These are phyloP conservation scores for Bimuria novae-zelandiae DNA, from an alignment of 2,329 filamentous ascomycete species.

Conservation along the genomic window DNA sequence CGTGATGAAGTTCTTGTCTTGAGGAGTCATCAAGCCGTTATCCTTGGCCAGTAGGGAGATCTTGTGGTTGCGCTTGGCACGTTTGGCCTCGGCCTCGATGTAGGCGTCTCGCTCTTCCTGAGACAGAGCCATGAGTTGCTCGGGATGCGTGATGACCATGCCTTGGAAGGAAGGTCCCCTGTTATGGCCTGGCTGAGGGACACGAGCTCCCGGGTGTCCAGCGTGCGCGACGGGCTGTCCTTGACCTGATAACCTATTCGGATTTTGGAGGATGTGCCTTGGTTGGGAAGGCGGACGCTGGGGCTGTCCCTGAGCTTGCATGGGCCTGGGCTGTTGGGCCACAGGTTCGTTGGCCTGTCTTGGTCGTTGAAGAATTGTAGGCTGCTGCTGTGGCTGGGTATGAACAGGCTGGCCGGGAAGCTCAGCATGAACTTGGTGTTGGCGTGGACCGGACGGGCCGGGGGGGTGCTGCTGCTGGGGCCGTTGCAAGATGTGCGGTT, in stretches of 20 bases:
- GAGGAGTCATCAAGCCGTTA: slow-evolving; percentile 97
- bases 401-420: slow-evolving; percentile 48
- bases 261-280: slow-evolving; percentile 79
- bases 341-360: slow-evolving; percentile 29
- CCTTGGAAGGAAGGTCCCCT: slow-evolving; percentile 56
- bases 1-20: slow-evolving; percentile 99
- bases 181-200: slow-evolving; percentile 42
- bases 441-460: slow-evolving; percentile 48
- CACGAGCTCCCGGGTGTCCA: slow-evolving; percentile 33
- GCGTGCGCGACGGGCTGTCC: slow-evolving; percentile 45
- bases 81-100: slow-evolving; percentile 87
- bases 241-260: slow-evolving; percentile 63
- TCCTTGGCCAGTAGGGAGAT: slow-evolving; percentile 91
- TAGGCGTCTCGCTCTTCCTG: slow-evolving; percentile 85
- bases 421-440: slow-evolving; percentile 50
- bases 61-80: slow-evolving; percentile 97
- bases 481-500: slow-evolving; percentile 56
- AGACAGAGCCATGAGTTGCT: slow-evolving; percentile 75
- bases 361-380: slow-evolving; percentile 44
- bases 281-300: slow-evolving; percentile 55
- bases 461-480: slow-evolving; percentile 47
- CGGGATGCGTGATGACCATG: slow-evolving; percentile 67
- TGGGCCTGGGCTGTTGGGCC: slow-evolving; percentile 32
- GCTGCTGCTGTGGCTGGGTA: slow-evolving; percentile 34
- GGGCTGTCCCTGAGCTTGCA: slow-evolving; percentile 42